These are phyloP conservation scores for Parietaria judaica DNA, from an alignment of 306 rosid genomes.

Conservation along the genomic window DNA sequence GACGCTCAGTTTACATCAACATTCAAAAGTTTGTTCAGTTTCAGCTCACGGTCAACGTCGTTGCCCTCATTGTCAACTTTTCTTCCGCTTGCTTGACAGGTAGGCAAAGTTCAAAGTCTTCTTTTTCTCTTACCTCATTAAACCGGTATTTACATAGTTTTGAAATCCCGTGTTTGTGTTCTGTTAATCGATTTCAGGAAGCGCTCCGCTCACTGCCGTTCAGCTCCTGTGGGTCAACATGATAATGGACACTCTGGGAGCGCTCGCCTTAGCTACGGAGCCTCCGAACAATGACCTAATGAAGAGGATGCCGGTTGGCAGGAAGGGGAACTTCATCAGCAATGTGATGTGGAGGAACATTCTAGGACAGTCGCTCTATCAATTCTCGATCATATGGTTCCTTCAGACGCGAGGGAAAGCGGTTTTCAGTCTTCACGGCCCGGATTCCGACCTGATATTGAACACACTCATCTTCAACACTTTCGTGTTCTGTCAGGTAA, in stretches of 20 bases:
- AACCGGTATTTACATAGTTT: constrained; percentile 5
- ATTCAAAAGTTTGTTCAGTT: constrained; percentile 98
- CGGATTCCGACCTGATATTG: constrained; percentile 59
- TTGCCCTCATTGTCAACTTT: constrained; percentile 93
- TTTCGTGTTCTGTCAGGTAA: constrained; percentile 96
- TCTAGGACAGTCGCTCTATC: constrained; percentile 82
- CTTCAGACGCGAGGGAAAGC: constrained; percentile 84
- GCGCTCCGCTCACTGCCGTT: constrained; percentile 94
- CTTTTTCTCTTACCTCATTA: constrained; percentile 15
- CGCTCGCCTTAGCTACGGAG: constrained; percentile 95
- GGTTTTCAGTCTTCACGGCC: constrained; percentile 58
- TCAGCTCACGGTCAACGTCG: constrained; percentile 91
- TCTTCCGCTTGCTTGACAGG: constrained; percentile 94
- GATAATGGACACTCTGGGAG: constrained; percentile 99
- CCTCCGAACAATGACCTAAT: constrained; percentile 82
- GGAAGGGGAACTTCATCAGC: constrained; percentile 92
- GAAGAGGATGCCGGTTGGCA: constrained; percentile 90
- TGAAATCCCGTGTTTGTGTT: neutral
- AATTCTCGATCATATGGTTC: constrained; percentile 72
- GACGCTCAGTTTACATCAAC: constrained; percentile 93
- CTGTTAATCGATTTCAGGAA: constrained; percentile 40
- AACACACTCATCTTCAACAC: constrained; percentile 94
- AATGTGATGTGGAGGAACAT: constrained; percentile 99
- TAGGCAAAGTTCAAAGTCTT: constrained; percentile 23
- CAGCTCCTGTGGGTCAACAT: constrained; percentile 99